Base-by-base conservation (phyloP, 805 yeast genomes). In the Zygoascus biomembranicola region DNA sequence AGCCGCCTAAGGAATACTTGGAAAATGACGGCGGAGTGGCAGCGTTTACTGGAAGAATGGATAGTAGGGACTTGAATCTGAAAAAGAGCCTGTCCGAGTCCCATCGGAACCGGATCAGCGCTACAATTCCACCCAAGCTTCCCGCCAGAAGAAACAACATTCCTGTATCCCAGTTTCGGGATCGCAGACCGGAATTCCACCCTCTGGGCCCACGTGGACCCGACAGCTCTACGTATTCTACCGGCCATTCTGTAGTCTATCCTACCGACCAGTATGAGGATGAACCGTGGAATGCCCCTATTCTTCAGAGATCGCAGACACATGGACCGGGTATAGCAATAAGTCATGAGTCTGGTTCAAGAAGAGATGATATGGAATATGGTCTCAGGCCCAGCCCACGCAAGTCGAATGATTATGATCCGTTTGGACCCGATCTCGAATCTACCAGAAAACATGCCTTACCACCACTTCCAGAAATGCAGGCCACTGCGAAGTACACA, bases 131-230 rank as follows among this genome's bases (percentile, higher is more conserved):
- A 47, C 49, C 46, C 16, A 37, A 48, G 18, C 31, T 23, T 13
- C 55, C 51, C 10, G 50, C 46, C 10, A 28, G 49, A 13, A 28
- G 39, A 4, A 32, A 16, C n/a, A 20, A 46, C 31, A 46, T 46
- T 2, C n/a, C 45, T 2, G 55, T 55, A 6, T 44, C 52, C 20
- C 54, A 50, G 41, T 48, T 55, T 26, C 37, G 43, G 2, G 59
- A 57, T 23, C 32, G 56, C 37, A 20, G 59, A 28, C 57, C 60
- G 16, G 49, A 44, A 2, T 49, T 41, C 37, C 61, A 58, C 31
- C 59, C 59, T 2, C 43, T 50, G 23, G 61, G 61, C 3, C 61
- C 61, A 9, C 54, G 61, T 42, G 26, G 4, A 14, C 44, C 44
- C 3, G 26, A 42, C 13, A n/a, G 5, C 23, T 13, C 23, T 18